These are phyloP conservation scores for Talaromyces piceae DNA, from an alignment of 2,329 filamentous ascomycete genomes.

Conservation along the genomic window DNA sequence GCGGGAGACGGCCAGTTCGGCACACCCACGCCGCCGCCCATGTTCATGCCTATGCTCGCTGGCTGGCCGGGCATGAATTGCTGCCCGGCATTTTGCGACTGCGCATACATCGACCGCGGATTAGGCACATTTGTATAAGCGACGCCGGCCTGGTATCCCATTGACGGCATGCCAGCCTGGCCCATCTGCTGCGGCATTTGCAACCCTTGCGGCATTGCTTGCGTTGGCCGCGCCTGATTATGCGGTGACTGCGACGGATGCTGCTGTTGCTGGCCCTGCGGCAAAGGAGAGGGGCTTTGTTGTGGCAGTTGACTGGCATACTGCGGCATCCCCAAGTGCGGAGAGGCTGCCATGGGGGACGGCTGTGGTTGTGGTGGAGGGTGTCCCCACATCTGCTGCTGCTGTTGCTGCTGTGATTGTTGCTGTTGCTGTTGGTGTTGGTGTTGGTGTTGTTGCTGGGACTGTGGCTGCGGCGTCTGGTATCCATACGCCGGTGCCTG, in stretches of 20 bases:
- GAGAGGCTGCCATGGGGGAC: constrained; percentile 16
- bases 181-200: constrained; percentile 29
- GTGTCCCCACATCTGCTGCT: constrained; percentile 62
- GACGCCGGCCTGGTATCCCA: constrained; percentile 28
- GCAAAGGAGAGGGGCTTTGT: constrained; percentile 12
- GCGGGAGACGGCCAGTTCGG: constrained; percentile 30
- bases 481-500: constrained; percentile 49
- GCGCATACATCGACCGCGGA: constrained; percentile 31
- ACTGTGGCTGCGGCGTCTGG: constrained; percentile 54
- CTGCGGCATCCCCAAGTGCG: constrained; percentile 35
- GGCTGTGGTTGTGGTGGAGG: constrained; percentile 55
- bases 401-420: no score
- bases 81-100: constrained; percentile 27
- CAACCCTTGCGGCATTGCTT: constrained; percentile 31
- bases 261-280: constrained; percentile 31
- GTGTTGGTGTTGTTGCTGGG: constrained; percentile 57
- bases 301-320: constrained; percentile 30
- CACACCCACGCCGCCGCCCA: constrained; percentile 27
- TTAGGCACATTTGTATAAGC: constrained; percentile 26
- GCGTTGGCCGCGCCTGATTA: constrained; percentile 29
- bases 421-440: constrained; percentile 60
- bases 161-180: constrained; percentile 30
- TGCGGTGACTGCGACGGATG: constrained; percentile 38
- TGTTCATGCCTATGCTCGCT: constrained; percentile 28
- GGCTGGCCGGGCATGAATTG: constrained; percentile 31